phyloP scores from a whole-genome alignment of 1,284 basidiomycete genomes.

The Fomitopsis pinicola region DNA sequence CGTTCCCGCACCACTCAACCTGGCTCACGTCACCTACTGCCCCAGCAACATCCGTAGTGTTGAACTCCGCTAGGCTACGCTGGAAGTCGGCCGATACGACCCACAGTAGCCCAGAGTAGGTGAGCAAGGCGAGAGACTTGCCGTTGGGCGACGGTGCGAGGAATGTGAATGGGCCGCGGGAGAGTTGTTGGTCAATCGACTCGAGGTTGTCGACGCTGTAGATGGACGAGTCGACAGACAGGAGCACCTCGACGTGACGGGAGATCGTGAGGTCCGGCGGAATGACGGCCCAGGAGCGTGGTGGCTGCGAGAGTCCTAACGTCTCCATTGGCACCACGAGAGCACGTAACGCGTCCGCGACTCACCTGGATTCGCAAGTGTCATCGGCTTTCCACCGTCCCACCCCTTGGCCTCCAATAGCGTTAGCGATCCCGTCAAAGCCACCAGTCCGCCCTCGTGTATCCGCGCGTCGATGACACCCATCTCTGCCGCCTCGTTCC shows the following conservation, averaged over 20 bases:
- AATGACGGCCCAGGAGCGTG: slow-evolving; percentile 81
- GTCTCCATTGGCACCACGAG: background rate
- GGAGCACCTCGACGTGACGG: slow-evolving; percentile 81
- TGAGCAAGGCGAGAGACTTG: slow-evolving; percentile 86
- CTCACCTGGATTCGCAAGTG: slow-evolving; percentile 68
- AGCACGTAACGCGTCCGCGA: slow-evolving; percentile 8
- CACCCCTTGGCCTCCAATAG: slow-evolving; percentile 86
- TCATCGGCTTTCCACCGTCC: slow-evolving; percentile 68
- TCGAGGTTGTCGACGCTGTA: slow-evolving; percentile 84
- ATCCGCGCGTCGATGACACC: slow-evolving; percentile 85
- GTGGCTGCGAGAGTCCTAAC: slow-evolving; percentile 69
- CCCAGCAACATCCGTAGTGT: slow-evolving; percentile 48
- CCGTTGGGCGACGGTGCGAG: slow-evolving; percentile 91
- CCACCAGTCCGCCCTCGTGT: slow-evolving; percentile 85
- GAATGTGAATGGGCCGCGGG: slow-evolving; percentile 84
- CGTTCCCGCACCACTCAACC: slow-evolving; percentile 96
- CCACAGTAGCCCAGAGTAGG: slow-evolving; percentile 72
- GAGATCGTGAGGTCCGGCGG: slow-evolving; percentile 84
- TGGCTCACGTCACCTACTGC: slow-evolving; percentile 57
- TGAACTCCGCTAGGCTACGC: slow-evolving; percentile 84
- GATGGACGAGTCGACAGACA: slow-evolving; percentile 77
- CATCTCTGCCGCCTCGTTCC: slow-evolving; percentile 79
- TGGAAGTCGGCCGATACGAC: slow-evolving; percentile 94
- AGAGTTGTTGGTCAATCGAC: slow-evolving; percentile 82
- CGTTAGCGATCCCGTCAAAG: slow-evolving; percentile 72